A percentile compares a stretch with the other conserved stretches of the same genome.
Evolutionary conservation across 75 land plant genomes (phyloP).

Genomic region (Selaginella tamariscina): DNA sequence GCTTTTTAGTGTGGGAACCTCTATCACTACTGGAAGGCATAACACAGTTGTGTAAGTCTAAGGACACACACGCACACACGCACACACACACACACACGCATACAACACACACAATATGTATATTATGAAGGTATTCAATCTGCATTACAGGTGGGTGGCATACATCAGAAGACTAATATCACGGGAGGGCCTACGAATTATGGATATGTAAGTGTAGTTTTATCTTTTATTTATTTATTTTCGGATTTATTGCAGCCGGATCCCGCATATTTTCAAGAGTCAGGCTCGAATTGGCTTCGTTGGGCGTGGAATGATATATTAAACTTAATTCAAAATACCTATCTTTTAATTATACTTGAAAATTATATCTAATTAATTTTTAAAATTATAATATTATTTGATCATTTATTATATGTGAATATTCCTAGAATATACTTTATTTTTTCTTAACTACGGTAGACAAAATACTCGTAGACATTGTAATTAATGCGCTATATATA

Average conservation of each 20-base stretch:
- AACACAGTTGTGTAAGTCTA: constrained; percentile 24
- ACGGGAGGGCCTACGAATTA: constrained; percentile 25
- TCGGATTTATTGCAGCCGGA: constrained; percentile 24
- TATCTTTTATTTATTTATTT: not conserved
- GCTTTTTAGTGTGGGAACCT: constrained; percentile 24
- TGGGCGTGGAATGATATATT: too few species aligned
- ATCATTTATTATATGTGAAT: too few species aligned
- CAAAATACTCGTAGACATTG: too few species aligned
- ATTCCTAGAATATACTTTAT: too few species aligned
- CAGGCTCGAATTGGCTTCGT: constrained; percentile 20
- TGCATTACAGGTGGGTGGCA: constrained; percentile 31
- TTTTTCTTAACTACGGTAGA: too few species aligned
- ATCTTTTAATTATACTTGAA: too few species aligned
- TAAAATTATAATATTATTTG: too few species aligned
- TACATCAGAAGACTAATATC: constrained; percentile 30
- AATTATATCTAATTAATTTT: too few species aligned
- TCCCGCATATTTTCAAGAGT: constrained; percentile 25
- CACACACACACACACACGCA: not conserved
- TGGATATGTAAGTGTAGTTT: constrained; percentile 27
- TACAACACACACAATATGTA: not conserved
- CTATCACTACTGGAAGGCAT: constrained; percentile 25
- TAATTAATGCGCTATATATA: too few species aligned
- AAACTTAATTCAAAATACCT: too few species aligned
- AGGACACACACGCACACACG: not conserved
- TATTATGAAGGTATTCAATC: not conserved